Evolutionary conservation across 257 asterid species (phyloP), one percentile per base, ranked within the genome.

Genomic region (Coffea eugenioides): DNA sequence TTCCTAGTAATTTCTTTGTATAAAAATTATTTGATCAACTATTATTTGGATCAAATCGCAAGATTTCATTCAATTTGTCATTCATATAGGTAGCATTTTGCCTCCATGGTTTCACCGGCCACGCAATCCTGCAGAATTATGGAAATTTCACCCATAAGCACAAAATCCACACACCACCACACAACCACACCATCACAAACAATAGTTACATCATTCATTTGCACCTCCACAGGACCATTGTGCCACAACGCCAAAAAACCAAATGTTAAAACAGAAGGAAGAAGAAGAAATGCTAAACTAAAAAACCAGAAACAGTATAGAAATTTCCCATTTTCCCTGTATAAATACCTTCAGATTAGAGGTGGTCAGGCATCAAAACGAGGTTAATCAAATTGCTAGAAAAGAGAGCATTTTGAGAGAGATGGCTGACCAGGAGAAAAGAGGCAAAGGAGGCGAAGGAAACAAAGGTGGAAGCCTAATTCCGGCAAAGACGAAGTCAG

Each of bases 401-500:
- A n/a, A 23, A 8, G 66, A 59, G 66, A 59, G 66, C 0, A 34
- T 3, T 9, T 4, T 5, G 2, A 34, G 15, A 16, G 13, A 69
- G 18, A 71, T 45, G 75, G 57, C 57, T 20, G 75, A 71, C 41
- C 51, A 45, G 8, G 20, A 27, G 56, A 70, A 23, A 5, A 70
- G 36, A 20, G 59, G 59, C 34, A 36, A 36, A 23, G 75, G 75
- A 45, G 57, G 36, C 10, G 75, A 31, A 10, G 75, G 75, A 46
- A 23, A 39, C 12, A 71, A 77, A 59, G 46, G 52, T 23, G 74
- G 67, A 62, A 77, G 74, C 34, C 6, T 77, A 34, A 10, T 77
- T 66, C 80, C 80, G 16, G 66, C 52, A 21, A 67, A 77, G 48
- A 49, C 31, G 67, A 67, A 41, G 34, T 11, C 65, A 25, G 80